Evolutionary conservation across 768 basidiomycete genomes (phyloP), one percentile per base, ranked within the genome.

Genomic region (Leucosporidium yakuticum): DNA sequence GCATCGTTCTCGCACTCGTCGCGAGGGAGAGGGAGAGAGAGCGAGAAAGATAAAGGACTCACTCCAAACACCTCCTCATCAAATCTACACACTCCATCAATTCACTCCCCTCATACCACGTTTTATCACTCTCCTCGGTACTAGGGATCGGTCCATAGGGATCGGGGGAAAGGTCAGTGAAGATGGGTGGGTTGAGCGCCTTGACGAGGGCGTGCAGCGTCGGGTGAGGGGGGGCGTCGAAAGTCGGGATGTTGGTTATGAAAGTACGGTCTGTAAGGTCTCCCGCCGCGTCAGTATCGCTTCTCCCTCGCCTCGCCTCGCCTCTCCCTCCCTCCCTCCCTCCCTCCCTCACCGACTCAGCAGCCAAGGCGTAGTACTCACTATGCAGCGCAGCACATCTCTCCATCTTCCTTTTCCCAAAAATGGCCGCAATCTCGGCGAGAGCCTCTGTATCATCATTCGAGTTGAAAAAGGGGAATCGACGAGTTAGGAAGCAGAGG

Each of bases 401-500:
- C 76, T 95, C 95, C 84, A 96, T 90, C 61, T 83, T 83, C 70
- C 82, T 83, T 69, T 84, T 84, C 12, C 96, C 96, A 69, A 96
- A 85, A 54, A 99, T 87, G 17, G 85, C 81, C 21, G 91, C 88
- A 63, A 97, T 88, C 79, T 99, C 96, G 87, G 97, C 89, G 25
- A 98, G 81, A 9, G 94, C 96, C 78, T 99, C 95, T 47, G 87
- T 84, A 76, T 99, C 96, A 75, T 98, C 92, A 74, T 85, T 89
- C 25, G 93, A 91, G 73, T 91, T 89, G 80, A 98, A 93, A 34
- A 97, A 79, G 2, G 96, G 96, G 76, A 97, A 99, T 73, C 95
- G 96, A 54, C 86, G 84, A 0, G 87, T 88, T 47, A 99, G 82
- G 80, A 97, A 94, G 80, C 94, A 94, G 9, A 98, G 83, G 0